Base-by-base conservation (phyloP, 208 protist genomes). In the Trypanosomatidae sp. region DNA sequence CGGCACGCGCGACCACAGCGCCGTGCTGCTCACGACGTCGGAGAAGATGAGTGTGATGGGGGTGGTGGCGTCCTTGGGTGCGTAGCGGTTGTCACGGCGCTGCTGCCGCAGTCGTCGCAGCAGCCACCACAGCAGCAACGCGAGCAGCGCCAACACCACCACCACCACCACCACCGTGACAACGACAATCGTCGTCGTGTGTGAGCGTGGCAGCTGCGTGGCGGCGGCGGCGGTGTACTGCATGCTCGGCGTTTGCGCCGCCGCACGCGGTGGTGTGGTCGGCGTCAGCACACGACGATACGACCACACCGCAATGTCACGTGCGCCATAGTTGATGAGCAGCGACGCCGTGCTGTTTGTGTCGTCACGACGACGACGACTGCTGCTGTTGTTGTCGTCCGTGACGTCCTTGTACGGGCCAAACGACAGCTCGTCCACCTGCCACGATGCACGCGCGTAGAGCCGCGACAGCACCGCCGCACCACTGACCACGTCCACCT, bases 1-100 rank as follows among this genome's bases (percentile, higher is more conserved):
- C 33, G 80, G 68, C 26, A 61, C 30, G 24, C 47, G 59, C n/a
- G 69, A 72, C 76, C 80, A 89, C 55, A 90, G 46, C 30, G 68
- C 76, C 16, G 81, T 87, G 61, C 68, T 83, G 64, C 69, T 73
- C 59, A 86, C 68, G 44, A 86, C 69, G 54, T 86, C 80, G 20
- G 76, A 86, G 57, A 89, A 86, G 32, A 84, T 24, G 5, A 89
- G 61, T 23, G 75, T 75, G 32, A 81, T 61, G 26, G 67, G 68
- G 16, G 61, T 51, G 5, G 19, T n/a, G 8, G 4, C 18, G 11
- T 71, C 47, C 53, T 71, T 78, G n/a, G 64, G 74, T 1, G 71
- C 71, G 39, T 56, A 48, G 30, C 47, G 25, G 56, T 73, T 77
- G 64, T 78, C 44, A 22, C 67, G 64, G 11, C 38, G 20, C 53